Base-by-base conservation (phyloP, 2,329 filamentous ascomycete genomes). In the Aschersonia sp. region DNA sequence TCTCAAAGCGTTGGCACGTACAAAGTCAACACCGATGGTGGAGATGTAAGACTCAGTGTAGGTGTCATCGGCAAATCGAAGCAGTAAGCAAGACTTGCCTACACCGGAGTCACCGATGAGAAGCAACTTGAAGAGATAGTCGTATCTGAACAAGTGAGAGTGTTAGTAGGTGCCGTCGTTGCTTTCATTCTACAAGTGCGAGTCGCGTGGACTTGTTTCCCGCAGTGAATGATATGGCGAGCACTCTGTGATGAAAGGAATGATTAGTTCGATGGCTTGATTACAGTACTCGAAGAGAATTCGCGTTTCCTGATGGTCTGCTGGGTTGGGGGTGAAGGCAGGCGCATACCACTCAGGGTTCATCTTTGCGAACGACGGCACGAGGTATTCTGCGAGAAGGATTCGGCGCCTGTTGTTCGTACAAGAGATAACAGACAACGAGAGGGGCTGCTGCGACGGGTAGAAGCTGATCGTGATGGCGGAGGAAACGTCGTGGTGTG, bases 1-100 rank as follows among this genome's bases (percentile, higher is more conserved):
- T 37, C 8, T 31, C n/a, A 40, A 35, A 43, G 37, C 35, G 29
- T 22, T 22, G 42, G 14, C 47, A 79, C 87, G 61, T 83, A 95
- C 88, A 65, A 98, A 98, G 70, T 98, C 92, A 57, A 98, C 92
- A 68, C 92, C 92, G 69, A 98, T 98, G 59, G 92, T 98, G 55
- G 92, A 97, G 73, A 98, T 98, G 76, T 97, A 98, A 68, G 87
- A 94, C 75, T 97, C 92, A 52, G 92, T 98, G 76, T 97, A 98
- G 68, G 92, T 97, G 64, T 96, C 89, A 67, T 96, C 92, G 64
- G 92, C 92, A 65, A 98, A 98, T 74, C 92, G 88, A 66, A 98
- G 78, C 58, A 98, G 78, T 73, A 98, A 70, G 73, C 92, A 98
- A 64, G 92, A 98, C 84, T 98, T 98, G 84, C 92, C 92, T 64